A percentile compares a stretch with the other conserved stretches of the same genome.
phyloP scores from a whole-genome alignment of 2,329 filamentous ascomycete genomes.

The Geosmithia morbida region DNA sequence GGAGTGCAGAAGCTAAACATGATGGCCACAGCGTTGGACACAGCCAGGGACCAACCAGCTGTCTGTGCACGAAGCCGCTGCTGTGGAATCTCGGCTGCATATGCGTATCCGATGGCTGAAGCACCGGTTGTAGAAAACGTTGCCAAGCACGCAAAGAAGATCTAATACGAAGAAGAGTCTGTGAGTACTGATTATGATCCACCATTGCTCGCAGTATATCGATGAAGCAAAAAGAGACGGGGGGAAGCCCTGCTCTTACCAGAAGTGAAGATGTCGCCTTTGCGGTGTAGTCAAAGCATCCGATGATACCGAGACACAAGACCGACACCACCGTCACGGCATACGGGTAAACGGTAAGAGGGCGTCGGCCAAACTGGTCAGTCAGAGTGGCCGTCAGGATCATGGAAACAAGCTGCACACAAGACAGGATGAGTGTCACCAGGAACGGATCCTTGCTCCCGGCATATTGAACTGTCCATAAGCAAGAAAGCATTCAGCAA shows the following conservation, averaged over 20 bases:
- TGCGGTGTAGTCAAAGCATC: constrained; percentile 22
- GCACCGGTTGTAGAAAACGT: constrained; percentile 25
- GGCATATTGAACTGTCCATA: constrained; percentile 17
- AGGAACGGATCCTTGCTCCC: constrained; percentile 24
- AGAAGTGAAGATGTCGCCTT: constrained; percentile 18
- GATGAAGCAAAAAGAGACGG: too few relatives aligned
- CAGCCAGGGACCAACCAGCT: constrained; percentile 19
- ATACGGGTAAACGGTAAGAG: constrained; percentile 14
- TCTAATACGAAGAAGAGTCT: constrained; percentile 12
- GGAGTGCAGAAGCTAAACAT: constrained; percentile 30
- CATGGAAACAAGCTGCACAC: constrained; percentile 25
- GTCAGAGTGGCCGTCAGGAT: constrained; percentile 18
- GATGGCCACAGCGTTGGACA: constrained; percentile 22
- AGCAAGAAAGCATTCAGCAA: too few relatives aligned
- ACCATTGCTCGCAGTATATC: too few relatives aligned
- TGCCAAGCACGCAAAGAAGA: constrained; percentile 25
- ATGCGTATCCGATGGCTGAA: constrained; percentile 25
- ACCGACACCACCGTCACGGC: constrained; percentile 18
- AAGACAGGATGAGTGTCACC: constrained; percentile 24
- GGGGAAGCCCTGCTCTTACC: constrained; percentile 13
- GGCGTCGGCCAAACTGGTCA: constrained; percentile 19
- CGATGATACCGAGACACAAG: constrained; percentile 21
- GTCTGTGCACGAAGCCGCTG: constrained; percentile 24
- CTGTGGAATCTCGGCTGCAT: constrained; percentile 22
- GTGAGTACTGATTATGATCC: too few relatives aligned